Conservation (phyloP, 2,329 filamentous ascomycete genomes). For the Penicillium digitatum region DNA sequence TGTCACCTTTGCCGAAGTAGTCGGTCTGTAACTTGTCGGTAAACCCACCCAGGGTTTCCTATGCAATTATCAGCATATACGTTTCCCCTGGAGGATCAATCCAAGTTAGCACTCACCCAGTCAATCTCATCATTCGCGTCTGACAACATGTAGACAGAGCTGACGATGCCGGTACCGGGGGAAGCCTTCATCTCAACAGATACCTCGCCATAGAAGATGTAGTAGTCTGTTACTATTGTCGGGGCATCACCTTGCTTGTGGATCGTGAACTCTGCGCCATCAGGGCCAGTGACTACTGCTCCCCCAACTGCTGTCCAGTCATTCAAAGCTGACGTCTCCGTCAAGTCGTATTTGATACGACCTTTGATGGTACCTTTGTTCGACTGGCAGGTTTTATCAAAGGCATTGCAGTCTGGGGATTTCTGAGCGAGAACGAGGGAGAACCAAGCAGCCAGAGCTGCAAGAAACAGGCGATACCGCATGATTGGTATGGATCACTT, state of each 20-base stretch:
- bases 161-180: background rate
- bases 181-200: conserved; percentile 1
- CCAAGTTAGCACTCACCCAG: background rate
- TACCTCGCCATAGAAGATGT: background rate
- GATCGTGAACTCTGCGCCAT: background rate
- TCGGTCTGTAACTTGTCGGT: background rate
- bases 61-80: background rate
- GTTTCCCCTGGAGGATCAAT: no score
- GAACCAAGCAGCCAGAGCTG: background rate
- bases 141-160: background rate
- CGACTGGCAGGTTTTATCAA: background rate
- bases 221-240: background rate
- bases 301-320: background rate
- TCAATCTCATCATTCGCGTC: background rate
- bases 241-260: background rate
- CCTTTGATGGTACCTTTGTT: background rate
- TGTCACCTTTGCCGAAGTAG: background rate
- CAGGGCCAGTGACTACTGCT: background rate
- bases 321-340: background rate
- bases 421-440: background rate
- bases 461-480: background rate
- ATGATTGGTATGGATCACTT: background rate
- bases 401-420: background rate
- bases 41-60: background rate
- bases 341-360: background rate